phyloP scores from a whole-genome alignment of 257 asterid genomes.

The Nicotiana otophora region DNA sequence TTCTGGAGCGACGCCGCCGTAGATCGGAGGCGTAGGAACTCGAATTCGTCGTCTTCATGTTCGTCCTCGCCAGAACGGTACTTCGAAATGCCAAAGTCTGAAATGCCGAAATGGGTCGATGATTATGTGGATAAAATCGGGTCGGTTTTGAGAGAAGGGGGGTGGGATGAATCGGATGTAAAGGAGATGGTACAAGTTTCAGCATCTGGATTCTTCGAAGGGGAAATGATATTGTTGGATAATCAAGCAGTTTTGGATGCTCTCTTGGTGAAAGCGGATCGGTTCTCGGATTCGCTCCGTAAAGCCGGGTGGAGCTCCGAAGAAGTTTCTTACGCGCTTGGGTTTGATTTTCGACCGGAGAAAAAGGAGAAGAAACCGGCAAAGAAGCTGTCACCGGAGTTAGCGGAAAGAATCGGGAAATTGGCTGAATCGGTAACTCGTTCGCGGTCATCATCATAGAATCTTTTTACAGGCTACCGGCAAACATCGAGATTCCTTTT shows the following conservation, averaged over 20 bases:
- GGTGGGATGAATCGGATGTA: slow-evolving; percentile 94
- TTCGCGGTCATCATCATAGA: slow-evolving; percentile 37
- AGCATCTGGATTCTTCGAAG: slow-evolving; percentile 80
- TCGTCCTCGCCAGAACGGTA: slow-evolving; percentile 86
- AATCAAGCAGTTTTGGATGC: slow-evolving; percentile 83
- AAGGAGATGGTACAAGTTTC: slow-evolving; percentile 70
- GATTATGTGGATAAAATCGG: slow-evolving; percentile 75
- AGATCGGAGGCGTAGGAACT: slow-evolving; percentile 68
- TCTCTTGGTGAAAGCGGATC: slow-evolving; percentile 74
- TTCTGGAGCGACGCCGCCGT: slow-evolving; percentile 98
- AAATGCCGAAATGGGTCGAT: slow-evolving; percentile 78
- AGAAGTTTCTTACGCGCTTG: slow-evolving; percentile 82
- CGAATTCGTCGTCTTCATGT: slow-evolving; percentile 61
- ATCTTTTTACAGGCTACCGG: slow-evolving; percentile 22
- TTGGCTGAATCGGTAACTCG: slow-evolving; percentile 78
- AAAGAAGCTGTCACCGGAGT: slow-evolving; percentile 62
- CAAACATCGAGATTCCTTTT: slow-evolving; percentile 49
- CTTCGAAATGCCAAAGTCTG: slow-evolving; percentile 55
- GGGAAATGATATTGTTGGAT: slow-evolving; percentile 80
- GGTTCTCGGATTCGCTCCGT: slow-evolving; percentile 77
- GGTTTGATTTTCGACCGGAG: slow-evolving; percentile 72
- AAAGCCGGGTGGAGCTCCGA: slow-evolving; percentile 97
- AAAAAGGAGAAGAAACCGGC: slow-evolving; percentile 57
- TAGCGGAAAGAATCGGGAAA: slow-evolving; percentile 63
- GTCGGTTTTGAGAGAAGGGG: slow-evolving; percentile 69